Evolutionary conservation across 2,329 filamentous ascomycete species (phyloP).

Genomic region (Aureobasidium namibiae): DNA sequence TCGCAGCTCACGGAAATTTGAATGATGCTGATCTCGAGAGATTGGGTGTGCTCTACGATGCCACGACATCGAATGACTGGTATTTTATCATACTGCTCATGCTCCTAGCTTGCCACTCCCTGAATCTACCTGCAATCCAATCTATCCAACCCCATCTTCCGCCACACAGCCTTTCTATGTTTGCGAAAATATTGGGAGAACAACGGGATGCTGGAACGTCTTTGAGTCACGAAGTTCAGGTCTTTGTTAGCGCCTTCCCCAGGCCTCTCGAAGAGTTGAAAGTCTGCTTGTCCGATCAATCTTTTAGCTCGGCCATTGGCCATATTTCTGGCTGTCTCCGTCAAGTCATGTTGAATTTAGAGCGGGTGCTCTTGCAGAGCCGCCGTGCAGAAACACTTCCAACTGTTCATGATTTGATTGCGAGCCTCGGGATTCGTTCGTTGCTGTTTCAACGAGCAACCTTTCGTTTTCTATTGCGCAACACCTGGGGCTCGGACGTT

Average conservation of each 20-base stretch:
- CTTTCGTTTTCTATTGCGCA: conserved; percentile 1
- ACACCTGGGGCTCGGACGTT: neutral
- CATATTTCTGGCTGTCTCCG: neutral
- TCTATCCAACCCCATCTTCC: neutral
- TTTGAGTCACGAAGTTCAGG: neutral
- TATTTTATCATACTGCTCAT: conserved; percentile 10
- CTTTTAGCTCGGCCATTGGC: neutral
- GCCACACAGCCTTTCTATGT: neutral
- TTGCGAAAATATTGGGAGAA: neutral
- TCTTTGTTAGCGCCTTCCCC: conserved; percentile 6
- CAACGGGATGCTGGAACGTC: neutral
- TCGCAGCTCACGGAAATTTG: neutral
- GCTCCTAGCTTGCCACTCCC: neutral
- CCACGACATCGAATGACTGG: neutral
- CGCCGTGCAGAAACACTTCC: conserved; percentile 3
- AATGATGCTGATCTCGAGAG: neutral
- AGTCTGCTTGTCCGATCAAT: neutral
- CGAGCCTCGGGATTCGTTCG: neutral
- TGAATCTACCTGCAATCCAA: neutral
- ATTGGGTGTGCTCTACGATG: neutral
- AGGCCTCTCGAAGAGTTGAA: neutral
- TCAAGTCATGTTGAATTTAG: neutral
- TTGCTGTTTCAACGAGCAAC: neutral
- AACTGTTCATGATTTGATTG: neutral
- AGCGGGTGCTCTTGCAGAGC: neutral